Percentiles rank a stretch among this genome's conserved stretches.
phyloP scores from a whole-genome alignment of 495 filamentous ascomycete genomes.

The Xylaria telfairii region DNA sequence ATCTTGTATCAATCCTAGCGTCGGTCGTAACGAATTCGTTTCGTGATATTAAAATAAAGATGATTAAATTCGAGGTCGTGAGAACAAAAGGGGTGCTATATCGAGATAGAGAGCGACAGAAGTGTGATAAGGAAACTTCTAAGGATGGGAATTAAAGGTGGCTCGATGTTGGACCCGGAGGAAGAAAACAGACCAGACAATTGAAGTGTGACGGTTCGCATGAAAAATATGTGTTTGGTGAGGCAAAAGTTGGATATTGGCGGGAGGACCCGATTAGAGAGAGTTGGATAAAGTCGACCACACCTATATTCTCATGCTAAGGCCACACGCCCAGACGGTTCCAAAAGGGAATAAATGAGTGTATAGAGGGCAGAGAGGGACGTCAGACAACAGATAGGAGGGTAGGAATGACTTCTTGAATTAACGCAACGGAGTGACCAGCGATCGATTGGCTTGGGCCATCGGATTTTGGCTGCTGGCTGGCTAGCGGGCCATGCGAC shows the following conservation, averaged over 20 bases:
- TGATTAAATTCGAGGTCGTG: slow-evolving; percentile 25
- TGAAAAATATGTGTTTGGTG: slow-evolving; percentile 31
- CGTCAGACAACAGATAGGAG: slow-evolving; percentile 31
- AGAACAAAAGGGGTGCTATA: slow-evolving; percentile 28
- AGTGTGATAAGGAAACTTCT: slow-evolving; percentile 33
- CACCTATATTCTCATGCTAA: slow-evolving; percentile 32
- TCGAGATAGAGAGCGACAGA: slow-evolving; percentile 4
- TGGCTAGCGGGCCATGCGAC: slow-evolving; percentile 35
- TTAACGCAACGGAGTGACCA: slow-evolving; percentile 29
- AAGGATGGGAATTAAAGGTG: slow-evolving; percentile 34
- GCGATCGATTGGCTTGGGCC: slow-evolving; percentile 41
- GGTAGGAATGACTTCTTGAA: slow-evolving; percentile 39
- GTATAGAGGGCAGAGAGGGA: slow-evolving; percentile 33
- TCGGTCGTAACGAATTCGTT: slow-evolving; percentile 35
- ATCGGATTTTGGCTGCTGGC: slow-evolving; percentile 36
- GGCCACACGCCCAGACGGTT: slow-evolving; percentile 33
- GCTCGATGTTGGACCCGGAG: slow-evolving; percentile 31
- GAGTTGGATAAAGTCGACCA: slow-evolving; percentile 31
- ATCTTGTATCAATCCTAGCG: slow-evolving; percentile 27
- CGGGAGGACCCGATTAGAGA: slow-evolving; percentile 34
- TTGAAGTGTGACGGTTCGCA: slow-evolving; percentile 33
- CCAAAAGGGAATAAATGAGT: slow-evolving; percentile 37
- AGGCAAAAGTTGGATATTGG: slow-evolving; percentile 31
- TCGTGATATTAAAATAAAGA: slow-evolving; percentile 34
- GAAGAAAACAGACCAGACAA: slow-evolving; percentile 27